Evolutionary conservation across 1,284 basidiomycete species (phyloP), one percentile per base, ranked within the genome.

Genomic region (Trichosporon sp.): DNA sequence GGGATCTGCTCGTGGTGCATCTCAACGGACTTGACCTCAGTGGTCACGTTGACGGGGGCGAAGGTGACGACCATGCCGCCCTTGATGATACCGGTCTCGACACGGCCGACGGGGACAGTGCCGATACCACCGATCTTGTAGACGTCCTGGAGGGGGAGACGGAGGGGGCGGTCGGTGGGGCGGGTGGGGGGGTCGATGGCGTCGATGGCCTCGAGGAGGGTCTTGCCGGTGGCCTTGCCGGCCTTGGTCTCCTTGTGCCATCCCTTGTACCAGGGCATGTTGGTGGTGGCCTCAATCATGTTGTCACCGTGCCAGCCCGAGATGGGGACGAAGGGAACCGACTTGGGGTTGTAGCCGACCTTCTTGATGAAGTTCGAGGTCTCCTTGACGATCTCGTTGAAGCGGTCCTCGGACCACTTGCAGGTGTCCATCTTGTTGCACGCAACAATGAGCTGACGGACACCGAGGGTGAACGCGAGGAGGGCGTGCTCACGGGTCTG

Each of bases 91-190:
- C 97, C 96, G 82, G 97, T 99, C 89, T 99, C 96, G 83, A 99
- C 96, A 93, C 97, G 96, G 86, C 96, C 96, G 87, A 99, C 96
- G 84, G 96, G 96, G 80, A 99, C 97, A 80, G 96, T 99, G 79
- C 96, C 96, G 82, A 99, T 99, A 95, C 96, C 96, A 87, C 96
- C 96, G 83, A 99, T 99, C 90, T 99, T 99, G 93, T 99, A 99
- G 81, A 99, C 96, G 89, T 99, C 96, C 90, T 99, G 96, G 86
- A 99, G 95, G 81, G 96, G 96, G 76, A 99, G 95, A 88, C 96
- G 95, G 87, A 99, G 96, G 80, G 96, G 95, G 89, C 97, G 98
- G 89, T 99, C 96, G 84, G 92, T 92, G 77, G 97, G 97, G 85
- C 96, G 93, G 76, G 87, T 85, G 73, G 96, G 96, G 83, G 97